Percentiles rank a stretch among this genome's conserved stretches.
phyloP scores from a whole-genome alignment of 768 basidiomycete species.

The Lactarius evosmus region DNA sequence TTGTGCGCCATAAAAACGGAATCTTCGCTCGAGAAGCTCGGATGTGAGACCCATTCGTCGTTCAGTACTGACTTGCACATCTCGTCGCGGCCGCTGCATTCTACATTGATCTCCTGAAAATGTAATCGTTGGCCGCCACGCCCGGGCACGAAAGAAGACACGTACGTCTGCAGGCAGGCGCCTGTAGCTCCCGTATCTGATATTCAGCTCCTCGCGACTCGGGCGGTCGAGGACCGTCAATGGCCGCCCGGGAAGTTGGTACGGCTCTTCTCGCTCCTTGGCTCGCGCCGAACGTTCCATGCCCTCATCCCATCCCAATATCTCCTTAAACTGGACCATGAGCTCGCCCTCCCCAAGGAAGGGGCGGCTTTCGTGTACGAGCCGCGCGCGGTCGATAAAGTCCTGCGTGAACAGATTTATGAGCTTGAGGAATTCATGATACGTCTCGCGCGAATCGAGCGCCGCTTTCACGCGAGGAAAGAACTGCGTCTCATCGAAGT shows the following conservation, averaged over 20 bases:
- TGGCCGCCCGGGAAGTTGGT: constrained; percentile 28
- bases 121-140: constrained; percentile 1
- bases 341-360: constrained; percentile 76
- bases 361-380: constrained; percentile 75
- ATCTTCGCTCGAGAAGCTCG: constrained; percentile 92
- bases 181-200: constrained; percentile 86
- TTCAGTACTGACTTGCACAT: constrained; percentile 97
- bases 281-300: constrained; percentile 40
- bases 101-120: constrained; percentile 74
- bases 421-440: constrained; percentile 93
- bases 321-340: constrained; percentile 76
- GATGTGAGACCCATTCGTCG: constrained; percentile 98
- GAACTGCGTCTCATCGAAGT: constrained; percentile 68
- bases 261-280: constrained; percentile 34
- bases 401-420: constrained; percentile 95
- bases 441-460: constrained; percentile 69
- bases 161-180: constrained; percentile 75
- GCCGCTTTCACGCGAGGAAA: constrained; percentile 86
- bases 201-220: constrained; percentile 61
- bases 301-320: constrained; percentile 83
- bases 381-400: constrained; percentile 80
- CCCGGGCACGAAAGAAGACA: constrained; percentile 28
- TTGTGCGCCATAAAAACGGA: constrained; percentile 86
- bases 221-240: constrained; percentile 39
- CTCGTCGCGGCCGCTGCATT: constrained; percentile 93